Base-by-base conservation (phyloP, 2,329 filamentous ascomycete genomes). In the Colletotrichum phormii region DNA sequence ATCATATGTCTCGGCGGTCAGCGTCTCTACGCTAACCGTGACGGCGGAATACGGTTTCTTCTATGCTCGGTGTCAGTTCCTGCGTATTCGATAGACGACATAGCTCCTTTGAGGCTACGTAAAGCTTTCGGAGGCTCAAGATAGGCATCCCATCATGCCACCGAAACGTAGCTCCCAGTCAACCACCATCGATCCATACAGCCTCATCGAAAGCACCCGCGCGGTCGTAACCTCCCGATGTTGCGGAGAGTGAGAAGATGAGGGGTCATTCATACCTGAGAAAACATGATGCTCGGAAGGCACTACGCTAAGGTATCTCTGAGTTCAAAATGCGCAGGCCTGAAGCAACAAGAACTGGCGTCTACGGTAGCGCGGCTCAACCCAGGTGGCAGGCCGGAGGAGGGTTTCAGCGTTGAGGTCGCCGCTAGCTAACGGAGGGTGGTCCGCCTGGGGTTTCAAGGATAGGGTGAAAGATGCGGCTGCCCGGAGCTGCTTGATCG, bases 11-110 rank as follows among this genome's bases (percentile, higher is more conserved):
- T 98, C 96, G 79, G 94, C 93, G 1, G 96, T 98, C 77, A 98
- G 89, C 72, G 92, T 92, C 83, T 98, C 97, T 78, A 99, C 90
- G 75, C 94, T 94, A 67, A 98, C 96, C 46, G 96, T 98, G 75
- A 99, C 92, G 54, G 97, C 95, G 80, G 97, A 95, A 82, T 95
- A 98, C 3, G 96, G 95, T 85, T 95, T 92, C 86, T 92, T 75
- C 73, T 75, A 42, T 12, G 6, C 33, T 15, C 24, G 18, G 22
- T 49, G 46, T 72, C 55, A 72, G 66, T 33, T 24, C 31, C 12
- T 18, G 46, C 29, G 24, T 15, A 13, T 29, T n/a, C 37, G 15
- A 11, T 0, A 26, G 22, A 5, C 4, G 12, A 12, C 15, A 58
- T 1, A 58, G 54, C 29, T 29, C 46, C n/a, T 22, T 55, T 31